A percentile compares a stretch with the other conserved stretches of the same genome.
Evolutionary conservation across 371 early-diverging fungal species (phyloP).

Genomic region (Syncephalastrum racemosum): DNA sequence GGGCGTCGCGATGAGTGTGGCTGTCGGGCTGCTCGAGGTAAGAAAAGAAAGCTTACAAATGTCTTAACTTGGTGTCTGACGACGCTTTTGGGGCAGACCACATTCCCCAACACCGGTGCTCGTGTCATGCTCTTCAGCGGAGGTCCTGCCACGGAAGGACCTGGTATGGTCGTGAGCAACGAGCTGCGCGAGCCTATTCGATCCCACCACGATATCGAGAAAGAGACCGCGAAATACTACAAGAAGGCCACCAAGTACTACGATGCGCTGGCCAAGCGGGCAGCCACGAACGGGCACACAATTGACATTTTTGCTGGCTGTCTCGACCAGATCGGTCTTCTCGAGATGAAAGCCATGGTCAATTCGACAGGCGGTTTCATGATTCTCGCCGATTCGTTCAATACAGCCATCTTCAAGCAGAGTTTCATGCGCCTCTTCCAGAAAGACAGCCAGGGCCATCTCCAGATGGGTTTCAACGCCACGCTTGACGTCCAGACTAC

Average conservation of each 20-base stretch:
- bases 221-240: slow-evolving; percentile 90
- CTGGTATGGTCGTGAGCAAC: slow-evolving; percentile 93
- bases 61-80: background rate
- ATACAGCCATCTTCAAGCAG: slow-evolving; percentile 95
- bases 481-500: slow-evolving; percentile 95
- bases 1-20: slow-evolving; percentile 98
- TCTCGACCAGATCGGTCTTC: slow-evolving; percentile 68
- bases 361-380: slow-evolving; percentile 95
- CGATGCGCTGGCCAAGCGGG: slow-evolving; percentile 87
- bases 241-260: slow-evolving; percentile 96
- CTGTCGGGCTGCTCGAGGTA: slow-evolving; percentile 91
- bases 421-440: slow-evolving; percentile 91
- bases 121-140: slow-evolving; percentile 97
- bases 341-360: slow-evolving; percentile 96
- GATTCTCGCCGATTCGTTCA: slow-evolving; percentile 97
- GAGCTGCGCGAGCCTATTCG: slow-evolving; percentile 96
- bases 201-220: slow-evolving; percentile 97
- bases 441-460: slow-evolving; percentile 85
- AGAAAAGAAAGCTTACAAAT: background rate
- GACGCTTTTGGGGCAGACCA: slow-evolving; percentile 46
- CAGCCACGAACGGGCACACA: slow-evolving; percentile 63
- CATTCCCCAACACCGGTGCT: slow-evolving; percentile 93
- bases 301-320: slow-evolving; percentile 57
- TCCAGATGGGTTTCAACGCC: slow-evolving; percentile 99
- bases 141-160: slow-evolving; percentile 98